Evolutionary conservation across 805 yeast species (phyloP), one percentile per base, ranked within the genome.

Genomic region (Pichia gijzeniarum): DNA sequence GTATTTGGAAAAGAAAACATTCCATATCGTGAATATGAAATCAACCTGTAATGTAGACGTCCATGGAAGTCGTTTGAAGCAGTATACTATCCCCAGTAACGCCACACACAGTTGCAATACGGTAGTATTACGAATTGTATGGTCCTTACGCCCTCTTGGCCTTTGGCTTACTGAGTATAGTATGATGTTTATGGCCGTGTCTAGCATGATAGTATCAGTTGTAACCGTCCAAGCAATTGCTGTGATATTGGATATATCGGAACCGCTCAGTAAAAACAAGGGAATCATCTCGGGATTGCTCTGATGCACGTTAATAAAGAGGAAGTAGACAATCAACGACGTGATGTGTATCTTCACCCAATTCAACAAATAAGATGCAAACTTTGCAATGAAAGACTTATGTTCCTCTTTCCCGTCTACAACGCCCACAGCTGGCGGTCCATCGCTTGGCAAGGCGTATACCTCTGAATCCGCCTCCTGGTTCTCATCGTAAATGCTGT

Each of bases 1-100:
- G 43, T 6, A 62, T 41, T 77, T 57, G 89, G 91, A 83, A 28
- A 84, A 65, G 5, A 83, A 75, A 0, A 84, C 75, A 61, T 80
- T 81, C 44, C 82, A 64, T 19, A 78, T 61, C 12, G 78, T 67
- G 83, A 87, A 82, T 4, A 80, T 70, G 37, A 76, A 63, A 3
- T 83, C 72, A 12, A 84, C 82, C 55, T 85, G 89, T 36, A 79
- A 63, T 17, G 80, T 72, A 0, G 83, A 74, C 40, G 72, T 64
- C 91, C 91, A 84, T 54, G 80, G 82, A 33, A 81, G 68, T 51
- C 77, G 79, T 53, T 85, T 72, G 30, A 85, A 72, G 20, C 87
- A 88, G 56, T 79, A 84, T 4, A 80, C 72, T 31, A 85, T 74
- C 3, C 95, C 95, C 36, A 84, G 64, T 54, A 83, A 73, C 3